Evolutionary conservation across 192 early-diverging fungal genomes (phyloP).

Genomic region (Backusella circina): DNA sequence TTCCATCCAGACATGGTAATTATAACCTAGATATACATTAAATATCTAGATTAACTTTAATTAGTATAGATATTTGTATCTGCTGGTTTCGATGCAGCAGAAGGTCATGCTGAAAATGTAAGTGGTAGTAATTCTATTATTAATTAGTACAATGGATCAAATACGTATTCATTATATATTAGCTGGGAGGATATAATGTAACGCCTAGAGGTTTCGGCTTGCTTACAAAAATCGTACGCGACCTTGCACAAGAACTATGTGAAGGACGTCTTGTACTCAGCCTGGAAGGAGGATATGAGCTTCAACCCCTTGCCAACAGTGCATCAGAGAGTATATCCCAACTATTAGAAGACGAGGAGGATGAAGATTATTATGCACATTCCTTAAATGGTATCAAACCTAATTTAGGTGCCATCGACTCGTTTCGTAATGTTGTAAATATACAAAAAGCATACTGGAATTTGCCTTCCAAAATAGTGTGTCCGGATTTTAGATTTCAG

Average conservation of each 20-base stretch:
- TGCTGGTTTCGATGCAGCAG: constrained; percentile 75
- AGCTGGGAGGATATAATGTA: constrained; percentile 67
- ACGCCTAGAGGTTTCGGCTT: constrained; percentile 64
- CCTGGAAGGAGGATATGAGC: constrained; percentile 58
- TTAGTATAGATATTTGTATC: constrained; percentile 48
- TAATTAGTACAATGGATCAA: too few species aligned
- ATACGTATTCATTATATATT: background rate
- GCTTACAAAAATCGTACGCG: constrained; percentile 60
- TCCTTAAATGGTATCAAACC: constrained; percentile 47
- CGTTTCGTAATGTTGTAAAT: constrained; percentile 32
- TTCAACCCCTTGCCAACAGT: constrained; percentile 40
- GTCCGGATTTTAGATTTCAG: constrained; percentile 41
- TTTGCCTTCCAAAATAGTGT: constrained; percentile 35
- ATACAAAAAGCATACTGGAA: constrained; percentile 48
- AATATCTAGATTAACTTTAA: background rate
- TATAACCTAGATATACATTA: constrained; percentile 1
- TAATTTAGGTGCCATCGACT: constrained; percentile 39
- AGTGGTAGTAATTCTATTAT: background rate
- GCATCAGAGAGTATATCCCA: constrained; percentile 41
- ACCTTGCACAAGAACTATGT: constrained; percentile 48
- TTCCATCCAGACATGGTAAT: constrained; percentile 69
- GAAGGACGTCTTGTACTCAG: constrained; percentile 61
- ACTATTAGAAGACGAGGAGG: constrained; percentile 33
- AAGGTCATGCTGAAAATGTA: constrained; percentile 57
- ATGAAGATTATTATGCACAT: constrained; percentile 33